Conservation (phyloP, 164 flowering plant genomes). For the Nymphaea colorata region DNA sequence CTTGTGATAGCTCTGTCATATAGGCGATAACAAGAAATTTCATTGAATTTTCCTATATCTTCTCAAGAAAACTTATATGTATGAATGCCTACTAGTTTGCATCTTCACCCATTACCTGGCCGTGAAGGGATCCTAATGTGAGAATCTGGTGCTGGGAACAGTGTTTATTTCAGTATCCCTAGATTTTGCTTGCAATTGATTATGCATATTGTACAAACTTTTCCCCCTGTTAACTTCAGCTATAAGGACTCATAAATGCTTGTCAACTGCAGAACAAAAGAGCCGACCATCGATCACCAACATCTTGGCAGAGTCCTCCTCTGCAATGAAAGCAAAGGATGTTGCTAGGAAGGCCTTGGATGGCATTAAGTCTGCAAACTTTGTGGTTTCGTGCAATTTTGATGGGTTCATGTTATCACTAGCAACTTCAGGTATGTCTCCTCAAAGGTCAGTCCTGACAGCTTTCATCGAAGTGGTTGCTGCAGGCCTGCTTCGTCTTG, state of each 20-base stretch:
- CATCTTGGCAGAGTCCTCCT: conserved; percentile 64
- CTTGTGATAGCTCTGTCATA: too few species aligned
- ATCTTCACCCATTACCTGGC: too few species aligned
- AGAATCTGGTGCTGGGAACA: too few species aligned
- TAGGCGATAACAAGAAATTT: too few species aligned
- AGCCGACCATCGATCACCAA: conserved; percentile 48
- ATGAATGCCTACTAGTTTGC: too few species aligned
- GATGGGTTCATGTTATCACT: conserved; percentile 57
- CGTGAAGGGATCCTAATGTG: too few species aligned
- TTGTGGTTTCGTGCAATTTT: conserved; percentile 65
- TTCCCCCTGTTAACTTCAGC: not conserved
- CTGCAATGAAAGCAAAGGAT: conserved; percentile 67
- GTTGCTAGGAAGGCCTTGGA: conserved; percentile 61
- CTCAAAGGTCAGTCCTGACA: conserved; percentile 67
- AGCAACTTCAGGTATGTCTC: conserved; percentile 82
- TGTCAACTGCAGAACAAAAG: conserved; percentile 47
- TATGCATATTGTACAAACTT: too few species aligned
- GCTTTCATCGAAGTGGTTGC: conserved; percentile 70
- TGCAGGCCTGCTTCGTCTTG: conserved; percentile 47
- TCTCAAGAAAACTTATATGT: too few species aligned
- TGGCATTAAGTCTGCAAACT: conserved; percentile 67
- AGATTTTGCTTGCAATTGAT: too few species aligned
- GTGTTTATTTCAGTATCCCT: too few species aligned
- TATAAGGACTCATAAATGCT: not conserved
- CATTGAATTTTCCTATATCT: too few species aligned